Base-by-base conservation (phyloP, 2,329 filamentous ascomycete genomes). In the Knufia fluminis region DNA sequence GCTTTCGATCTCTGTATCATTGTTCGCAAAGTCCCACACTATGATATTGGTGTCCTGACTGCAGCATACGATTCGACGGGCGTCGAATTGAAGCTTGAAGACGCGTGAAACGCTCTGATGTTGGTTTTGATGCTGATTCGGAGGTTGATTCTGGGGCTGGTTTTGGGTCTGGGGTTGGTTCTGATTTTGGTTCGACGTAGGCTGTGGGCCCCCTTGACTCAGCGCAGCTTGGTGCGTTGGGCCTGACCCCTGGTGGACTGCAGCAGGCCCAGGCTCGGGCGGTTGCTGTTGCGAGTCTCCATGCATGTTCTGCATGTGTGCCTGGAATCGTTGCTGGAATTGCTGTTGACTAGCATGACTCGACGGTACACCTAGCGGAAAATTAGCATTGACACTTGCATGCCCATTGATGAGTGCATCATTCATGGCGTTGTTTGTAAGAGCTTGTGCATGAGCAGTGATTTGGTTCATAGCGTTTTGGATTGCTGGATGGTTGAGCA, bases 31-130 rank as follows among this genome's bases (percentile, higher is more conserved):
- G 66, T 98, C 92, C 92, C 92, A 98, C 0, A 90, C 92, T 0
- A 97, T 88, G 61, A 98, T 97, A 14, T 85, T 81, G 33, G 83
- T 83, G 50, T 92, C 88, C 65, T 97, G 90, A 56, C 86, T 92
- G 64, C 91, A 96, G 70, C 90, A 96, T 48, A 98, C 85, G 58
- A 98, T 94, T 59, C 90, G 82, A 19, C 89, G 79, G 1, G 89
- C 86, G 63, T 98, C 92, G 59, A 96, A 98, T 65, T 98, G 92
- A 31, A 97, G 74, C 68, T 98, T 98, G 73, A 97, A 98, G 2
- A 98, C 86, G 20, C 92, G 68, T 73, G 74, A 17, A 65, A 46
- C 16, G 39, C 44, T 42, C 22, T 33, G 36, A 7, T 50, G 45
- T 35, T 45, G 62, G 23, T 54, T 52, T 42, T 60, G 52, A 16